These are phyloP conservation scores for Aspergillus vadensis DNA, from an alignment of 2,329 filamentous ascomycete genomes.

Conservation along the genomic window DNA sequence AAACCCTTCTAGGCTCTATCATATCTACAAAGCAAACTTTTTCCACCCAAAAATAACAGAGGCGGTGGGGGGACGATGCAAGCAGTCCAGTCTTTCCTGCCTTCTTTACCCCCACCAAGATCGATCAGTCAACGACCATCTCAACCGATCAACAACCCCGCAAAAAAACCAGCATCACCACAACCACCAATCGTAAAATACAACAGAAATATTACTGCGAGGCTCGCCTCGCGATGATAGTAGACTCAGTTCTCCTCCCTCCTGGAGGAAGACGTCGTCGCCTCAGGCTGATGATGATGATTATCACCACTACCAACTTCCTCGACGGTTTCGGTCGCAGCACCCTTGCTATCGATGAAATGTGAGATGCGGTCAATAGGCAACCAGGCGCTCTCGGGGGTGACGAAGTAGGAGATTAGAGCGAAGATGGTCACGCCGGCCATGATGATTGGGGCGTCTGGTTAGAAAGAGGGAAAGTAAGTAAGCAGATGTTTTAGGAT, in stretches of 20 bases:
- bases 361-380: conserved; percentile 49
- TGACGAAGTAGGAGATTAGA: conserved; percentile 52
- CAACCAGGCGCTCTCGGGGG: conserved; percentile 51
- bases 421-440: conserved; percentile 52
- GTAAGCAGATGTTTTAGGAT: neutral
- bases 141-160: neutral
- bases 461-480: neutral
- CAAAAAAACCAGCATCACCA: neutral
- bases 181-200: neutral
- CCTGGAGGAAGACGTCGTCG: neutral
- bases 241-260: neutral
- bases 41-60: neutral
- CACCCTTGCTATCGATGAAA: conserved; percentile 45
- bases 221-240: no score
- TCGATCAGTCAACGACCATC: neutral
- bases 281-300: neutral
- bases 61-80: no score
- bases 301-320: conserved; percentile 20
- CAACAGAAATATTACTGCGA: neutral
- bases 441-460: conserved; percentile 56
- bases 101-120: neutral
- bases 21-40: neutral
- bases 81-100: neutral
- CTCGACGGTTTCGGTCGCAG: conserved; percentile 28
- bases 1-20: no score